phyloP scores from a whole-genome alignment of 1,139 yeast species.

The Yamadazyma siamensis region DNA sequence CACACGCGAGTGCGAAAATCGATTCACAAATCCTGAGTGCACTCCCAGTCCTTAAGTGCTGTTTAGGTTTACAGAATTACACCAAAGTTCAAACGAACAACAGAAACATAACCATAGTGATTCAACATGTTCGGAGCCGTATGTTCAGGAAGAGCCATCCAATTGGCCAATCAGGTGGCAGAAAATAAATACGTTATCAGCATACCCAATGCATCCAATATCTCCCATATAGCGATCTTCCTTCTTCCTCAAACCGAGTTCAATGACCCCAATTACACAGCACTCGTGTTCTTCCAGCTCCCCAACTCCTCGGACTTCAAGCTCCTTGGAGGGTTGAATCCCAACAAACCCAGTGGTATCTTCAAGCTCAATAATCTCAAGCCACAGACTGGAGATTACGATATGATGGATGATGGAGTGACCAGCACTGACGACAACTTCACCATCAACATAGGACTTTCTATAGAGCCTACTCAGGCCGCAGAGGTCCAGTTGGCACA shows the following conservation, averaged over 20 bases:
- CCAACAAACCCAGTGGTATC: slow-evolving; percentile 84
- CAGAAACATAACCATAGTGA: too few relatives aligned
- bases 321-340: slow-evolving; percentile 72
- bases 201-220: slow-evolving; percentile 57
- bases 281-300: slow-evolving; percentile 83
- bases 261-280: slow-evolving; percentile 70
- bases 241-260: slow-evolving; percentile 63
- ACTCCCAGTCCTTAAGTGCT: too few relatives aligned
- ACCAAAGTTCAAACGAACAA: too few relatives aligned
- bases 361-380: slow-evolving; percentile 62
- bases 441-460: slow-evolving; percentile 72
- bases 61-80: too few relatives aligned
- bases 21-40: too few relatives aligned
- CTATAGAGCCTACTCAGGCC: slow-evolving; percentile 70
- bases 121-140: slow-evolving; percentile 52
- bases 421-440: slow-evolving; percentile 28
- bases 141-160: slow-evolving; percentile 56
- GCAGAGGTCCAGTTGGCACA: slow-evolving; percentile 43
- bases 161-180: slow-evolving; percentile 60
- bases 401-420: slow-evolving; percentile 28
- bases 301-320: slow-evolving; percentile 68
- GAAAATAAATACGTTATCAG: slow-evolving; percentile 59
- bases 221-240: slow-evolving; percentile 74
- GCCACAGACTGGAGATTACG: slow-evolving; percentile 20
- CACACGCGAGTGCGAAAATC: too few relatives aligned